These are phyloP conservation scores for Ophiostoma sp. DNA, from an alignment of 2,329 filamentous ascomycete species.

Conservation along the genomic window DNA sequence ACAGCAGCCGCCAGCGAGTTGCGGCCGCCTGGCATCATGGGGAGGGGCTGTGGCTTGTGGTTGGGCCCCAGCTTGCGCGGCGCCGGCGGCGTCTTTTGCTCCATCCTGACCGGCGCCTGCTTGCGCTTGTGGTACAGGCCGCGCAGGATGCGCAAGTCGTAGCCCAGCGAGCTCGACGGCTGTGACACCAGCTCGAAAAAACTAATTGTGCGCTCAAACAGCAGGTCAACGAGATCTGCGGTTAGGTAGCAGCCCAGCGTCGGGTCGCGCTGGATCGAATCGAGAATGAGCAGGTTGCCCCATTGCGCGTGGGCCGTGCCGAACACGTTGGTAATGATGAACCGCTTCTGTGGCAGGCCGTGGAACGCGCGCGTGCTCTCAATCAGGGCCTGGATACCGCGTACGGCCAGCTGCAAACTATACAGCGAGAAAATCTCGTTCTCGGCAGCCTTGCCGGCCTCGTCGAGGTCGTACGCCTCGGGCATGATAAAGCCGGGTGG, in stretches of 20 bases:
- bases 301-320: conserved; percentile 98
- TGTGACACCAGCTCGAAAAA: conserved; percentile 67
- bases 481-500: background rate
- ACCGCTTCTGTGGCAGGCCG: conserved; percentile 55
- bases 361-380: conserved; percentile 81
- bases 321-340: conserved; percentile 92
- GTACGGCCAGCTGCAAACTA: conserved; percentile 51
- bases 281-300: conserved; percentile 87
- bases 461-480: background rate
- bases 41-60: background rate
- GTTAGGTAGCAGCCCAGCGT: conserved; percentile 56
- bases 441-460: background rate
- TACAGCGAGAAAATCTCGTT: conserved; percentile 36
- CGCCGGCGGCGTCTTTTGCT: background rate
- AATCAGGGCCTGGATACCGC: conserved; percentile 69
- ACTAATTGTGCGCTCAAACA: conserved; percentile 68
- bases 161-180: conserved; percentile 67
- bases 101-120: conserved; percentile 6
- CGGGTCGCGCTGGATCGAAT: conserved; percentile 68
- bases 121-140: conserved; percentile 36
- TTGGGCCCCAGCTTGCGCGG: background rate
- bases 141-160: conserved; percentile 69
- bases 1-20: background rate
- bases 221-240: conserved; percentile 47
- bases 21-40: background rate